Evolutionary conservation across 2,329 filamentous ascomycete species (phyloP).

Genomic region (Bipolaris bicolor): DNA sequence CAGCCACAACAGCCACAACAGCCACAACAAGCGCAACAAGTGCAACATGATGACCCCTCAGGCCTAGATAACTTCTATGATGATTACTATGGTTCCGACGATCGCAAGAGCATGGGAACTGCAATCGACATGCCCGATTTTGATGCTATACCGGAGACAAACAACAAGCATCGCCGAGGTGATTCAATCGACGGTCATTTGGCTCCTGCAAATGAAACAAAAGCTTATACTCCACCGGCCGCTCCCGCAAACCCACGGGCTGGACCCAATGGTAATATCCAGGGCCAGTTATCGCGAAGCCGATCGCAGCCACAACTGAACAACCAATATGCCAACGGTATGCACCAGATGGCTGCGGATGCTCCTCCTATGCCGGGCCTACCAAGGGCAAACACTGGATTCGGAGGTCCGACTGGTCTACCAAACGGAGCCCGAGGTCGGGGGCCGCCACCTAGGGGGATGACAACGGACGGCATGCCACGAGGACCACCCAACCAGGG

Average conservation of each 20-base stretch:
- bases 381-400: conserved; percentile 55
- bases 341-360: conserved; percentile 76
- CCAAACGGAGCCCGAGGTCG: conserved; percentile 37
- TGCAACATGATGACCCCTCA: conserved; percentile 43
- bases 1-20: conserved; percentile 30
- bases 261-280: conserved; percentile 28
- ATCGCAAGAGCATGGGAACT: conserved; percentile 50
- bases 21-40: conserved; percentile 19
- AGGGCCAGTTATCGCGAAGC: conserved; percentile 59
- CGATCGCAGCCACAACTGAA: conserved; percentile 71
- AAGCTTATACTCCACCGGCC: conserved; percentile 18
- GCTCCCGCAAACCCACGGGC: conserved; percentile 10
- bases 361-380: conserved; percentile 57
- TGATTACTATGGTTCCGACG: conserved; percentile 51
- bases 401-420: conserved; percentile 30
- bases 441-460: conserved; percentile 34
- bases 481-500: conserved; percentile 26
- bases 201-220: conserved; percentile 21
- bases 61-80: conserved; percentile 61
- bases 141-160: conserved; percentile 58
- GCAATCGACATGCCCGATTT: conserved; percentile 70
- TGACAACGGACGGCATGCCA: conserved; percentile 17
- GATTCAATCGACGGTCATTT: conserved; percentile 48
- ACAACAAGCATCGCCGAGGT: conserved; percentile 40
- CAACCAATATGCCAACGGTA: conserved; percentile 42